Conservation (phyloP, 2,329 filamentous ascomycete species). For the Parastagonospora avenae region DNA sequence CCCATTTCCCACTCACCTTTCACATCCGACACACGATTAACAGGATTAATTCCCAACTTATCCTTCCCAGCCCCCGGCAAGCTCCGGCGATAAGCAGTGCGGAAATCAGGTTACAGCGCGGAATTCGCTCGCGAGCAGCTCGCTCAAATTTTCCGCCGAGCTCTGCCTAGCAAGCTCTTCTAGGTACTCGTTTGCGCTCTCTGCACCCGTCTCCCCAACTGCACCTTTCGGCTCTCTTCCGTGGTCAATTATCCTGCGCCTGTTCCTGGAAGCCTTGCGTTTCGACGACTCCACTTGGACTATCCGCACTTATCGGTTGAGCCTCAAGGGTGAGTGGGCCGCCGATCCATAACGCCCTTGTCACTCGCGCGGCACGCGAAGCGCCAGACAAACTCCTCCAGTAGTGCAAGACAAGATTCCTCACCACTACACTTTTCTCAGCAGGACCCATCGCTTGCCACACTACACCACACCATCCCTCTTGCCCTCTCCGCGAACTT, state of each 20-base stretch:
- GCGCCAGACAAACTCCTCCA: slow-evolving; percentile 34
- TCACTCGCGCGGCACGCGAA: slow-evolving; percentile 36
- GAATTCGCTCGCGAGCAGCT: slow-evolving; percentile 31
- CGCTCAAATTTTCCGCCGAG: slow-evolving; percentile 34
- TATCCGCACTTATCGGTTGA: slow-evolving; percentile 42
- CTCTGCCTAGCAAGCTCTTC: slow-evolving; percentile 16
- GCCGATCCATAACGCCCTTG: slow-evolving; percentile 43
- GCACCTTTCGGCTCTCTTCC: neutral
- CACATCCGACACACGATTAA: slow-evolving; percentile 5
- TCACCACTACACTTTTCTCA: slow-evolving; percentile 21
- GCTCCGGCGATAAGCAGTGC: slow-evolving; percentile 28
- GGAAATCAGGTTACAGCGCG: slow-evolving; percentile 28
- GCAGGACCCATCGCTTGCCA: slow-evolving; percentile 20
- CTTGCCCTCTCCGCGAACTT: slow-evolving; percentile 15
- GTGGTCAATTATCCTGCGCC: neutral
- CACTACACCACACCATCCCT: slow-evolving; percentile 14
- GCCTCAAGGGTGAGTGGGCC: slow-evolving; percentile 44
- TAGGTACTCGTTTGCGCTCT: slow-evolving; percentile 15
- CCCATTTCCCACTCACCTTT: slow-evolving; percentile 6
- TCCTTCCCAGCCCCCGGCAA: slow-evolving; percentile 21
- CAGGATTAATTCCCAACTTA: slow-evolving; percentile 2
- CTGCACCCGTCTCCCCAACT: slow-evolving; percentile 26
- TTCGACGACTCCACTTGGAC: slow-evolving; percentile 40
- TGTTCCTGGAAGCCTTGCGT: slow-evolving; percentile 40
- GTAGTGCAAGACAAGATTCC: slow-evolving; percentile 20